These are phyloP conservation scores for Amylocarpus encephaloides DNA, from an alignment of 2,329 filamentous ascomycete species.

Conservation along the genomic window DNA sequence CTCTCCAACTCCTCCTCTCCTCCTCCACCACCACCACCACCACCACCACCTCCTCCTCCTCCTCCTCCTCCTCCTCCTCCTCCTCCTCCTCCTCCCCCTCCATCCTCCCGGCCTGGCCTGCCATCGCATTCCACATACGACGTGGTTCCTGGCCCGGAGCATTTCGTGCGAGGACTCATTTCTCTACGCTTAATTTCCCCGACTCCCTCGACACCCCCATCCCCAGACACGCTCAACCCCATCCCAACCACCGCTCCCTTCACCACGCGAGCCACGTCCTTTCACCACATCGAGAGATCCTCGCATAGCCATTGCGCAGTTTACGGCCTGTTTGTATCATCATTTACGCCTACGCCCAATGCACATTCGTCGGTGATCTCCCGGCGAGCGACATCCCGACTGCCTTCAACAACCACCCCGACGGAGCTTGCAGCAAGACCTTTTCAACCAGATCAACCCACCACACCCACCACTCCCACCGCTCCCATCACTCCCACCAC, in stretches of 20 bases:
- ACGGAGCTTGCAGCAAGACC: constrained; percentile 12
- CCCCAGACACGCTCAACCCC: background rate
- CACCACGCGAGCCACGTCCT: constrained; percentile 6
- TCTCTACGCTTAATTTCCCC: constrained; percentile 19
- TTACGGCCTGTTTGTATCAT: constrained; percentile 17
- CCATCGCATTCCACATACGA: background rate
- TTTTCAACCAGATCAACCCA: constrained; percentile 13
- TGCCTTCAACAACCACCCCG: constrained; percentile 10
- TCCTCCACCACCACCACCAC: background rate
- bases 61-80: background rate
- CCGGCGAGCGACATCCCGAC: constrained; percentile 23
- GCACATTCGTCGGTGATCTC: constrained; percentile 8
- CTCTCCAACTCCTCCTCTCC: background rate
- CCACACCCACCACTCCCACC: background rate
- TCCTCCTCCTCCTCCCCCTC: background rate
- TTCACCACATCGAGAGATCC: constrained; percentile 12
- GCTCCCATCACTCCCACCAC: background rate
- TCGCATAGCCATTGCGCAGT: constrained; percentile 13
- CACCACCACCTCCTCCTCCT: background rate
- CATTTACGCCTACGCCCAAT: constrained; percentile 14
- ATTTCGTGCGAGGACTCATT: constrained; percentile 5
- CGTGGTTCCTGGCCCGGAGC: background rate
- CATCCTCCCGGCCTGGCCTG: background rate
- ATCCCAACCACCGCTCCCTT: constrained; percentile 5
- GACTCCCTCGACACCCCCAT: constrained; percentile 4